Evolutionary conservation across 192 early-diverging fungal species (phyloP), one percentile per base, ranked within the genome.

Genomic region (Helicostylum pulchrum): DNA sequence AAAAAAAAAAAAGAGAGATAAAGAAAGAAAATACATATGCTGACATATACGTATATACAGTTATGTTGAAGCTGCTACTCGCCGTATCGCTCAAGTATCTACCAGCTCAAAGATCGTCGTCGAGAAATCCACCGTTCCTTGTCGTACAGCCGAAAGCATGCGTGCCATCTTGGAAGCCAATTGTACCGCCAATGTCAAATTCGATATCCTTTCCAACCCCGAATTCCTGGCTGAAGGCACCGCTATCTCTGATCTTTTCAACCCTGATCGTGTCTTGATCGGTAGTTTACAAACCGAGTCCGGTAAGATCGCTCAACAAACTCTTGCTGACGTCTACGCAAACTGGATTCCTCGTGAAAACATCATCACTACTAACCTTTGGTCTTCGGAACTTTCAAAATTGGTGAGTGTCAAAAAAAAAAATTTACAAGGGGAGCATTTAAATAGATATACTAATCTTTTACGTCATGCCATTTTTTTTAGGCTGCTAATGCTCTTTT

Each of bases 181-280:
- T 70, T 82, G 76, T 7, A 79, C 63, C 20, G 69, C 75, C 11
- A 78, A 80, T 42, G 85, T 94, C 31, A 76, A 76, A 15, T 95
- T 97, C 68, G 85, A 89, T 61, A 93, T 97, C 51, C 82, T 97
- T 48, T 92, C 93, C 15, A 97, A 97, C 76, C 95, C 95, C 15
- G 95, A 97, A 80, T 97, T 97, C 74, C 81, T 97, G 60, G 92
- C 93, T 62, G 95, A 97, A 76, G 95, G 93, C 42, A 93, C 93
- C 11, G 93, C 93, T 20, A 85, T 95, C 54, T 74, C 66, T 23
- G 92, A 97, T 70, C 80, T 97, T 48, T 65, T 90, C 45, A 70
- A 83, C 53, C 95, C 95, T 9, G 95, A 95, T 77, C 88, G 95
- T 55, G 90, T 95, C 19, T 77, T 97, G 34, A 95, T 95, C 70